Base-by-base conservation (phyloP, 768 basidiomycete species). In the Clitopilus hobsonii region DNA sequence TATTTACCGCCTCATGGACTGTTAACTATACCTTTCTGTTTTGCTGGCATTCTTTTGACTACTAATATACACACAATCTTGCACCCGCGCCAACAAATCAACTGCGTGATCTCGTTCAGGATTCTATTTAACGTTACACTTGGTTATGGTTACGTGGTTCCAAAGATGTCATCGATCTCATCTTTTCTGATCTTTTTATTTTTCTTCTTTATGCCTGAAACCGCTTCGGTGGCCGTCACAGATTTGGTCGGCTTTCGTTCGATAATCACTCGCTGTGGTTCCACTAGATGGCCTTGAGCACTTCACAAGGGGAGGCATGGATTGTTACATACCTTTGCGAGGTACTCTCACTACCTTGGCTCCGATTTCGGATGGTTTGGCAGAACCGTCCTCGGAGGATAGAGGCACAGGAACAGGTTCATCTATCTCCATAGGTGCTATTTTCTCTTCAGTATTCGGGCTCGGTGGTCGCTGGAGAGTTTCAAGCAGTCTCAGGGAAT, bases 91-190 rank as follows among this genome's bases (percentile, higher is more conserved):
- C 41, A 45, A 45, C 3, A 18, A 45, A 2, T 29, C 30, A 22
- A 51, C 49, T 53, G 51, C 38, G 53, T 24, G 30, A 57, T 28
- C 51, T 29, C 28, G 49, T 54, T 53, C 53, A 32, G 54, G 58
- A 41, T 45, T 47, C 41, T 50, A 20, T 23, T 41, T 22, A 27
- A 24, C 32, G 11, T 25, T 11, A 29, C 49, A 25, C 6, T 7
- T 23, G 11, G 6, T 10, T 38, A 38, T 50, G 26, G 57, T 41
- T 52, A 29, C 57, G 56, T 72, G 53, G 68, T 74, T 0, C 78
- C 81, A 64, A 88, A 88, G 20, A 88, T 87, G n/a, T 78, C 79
- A 58, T 88, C 86, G 30, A 88, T 88, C 61, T 86, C 86, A 59
- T 88, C 78, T 53, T 60, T 70, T 38, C 65, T 67, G 56, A 65